These are phyloP conservation scores for Neohortaea acidophila DNA, from an alignment of 495 filamentous ascomycete species.

Conservation along the genomic window DNA sequence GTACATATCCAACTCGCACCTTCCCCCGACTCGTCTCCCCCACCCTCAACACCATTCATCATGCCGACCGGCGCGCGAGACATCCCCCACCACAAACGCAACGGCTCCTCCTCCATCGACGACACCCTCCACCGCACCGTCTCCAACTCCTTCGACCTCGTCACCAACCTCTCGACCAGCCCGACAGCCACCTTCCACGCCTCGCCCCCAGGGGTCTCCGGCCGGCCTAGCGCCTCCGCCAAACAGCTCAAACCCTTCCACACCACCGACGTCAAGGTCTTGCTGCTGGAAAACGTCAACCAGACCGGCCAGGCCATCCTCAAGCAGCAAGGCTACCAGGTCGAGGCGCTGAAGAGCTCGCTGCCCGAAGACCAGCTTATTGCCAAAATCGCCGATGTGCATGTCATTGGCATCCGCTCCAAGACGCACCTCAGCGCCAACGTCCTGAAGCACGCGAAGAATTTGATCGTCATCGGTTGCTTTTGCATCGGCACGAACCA, in stretches of 20 bases:
- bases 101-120: constrained; percentile 8
- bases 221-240: constrained; percentile 15
- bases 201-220: constrained; percentile 36
- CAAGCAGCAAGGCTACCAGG: constrained; percentile 78
- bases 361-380: constrained; percentile 87
- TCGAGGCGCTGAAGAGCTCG: constrained; percentile 78
- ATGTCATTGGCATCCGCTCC: constrained; percentile 95
- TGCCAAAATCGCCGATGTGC: constrained; percentile 89
- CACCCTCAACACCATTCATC: constrained; percentile 4
- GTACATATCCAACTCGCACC: too few relatives aligned
- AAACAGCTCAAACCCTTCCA: constrained; percentile 93
- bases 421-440: constrained; percentile 87
- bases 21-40: neutral
- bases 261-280: constrained; percentile 86
- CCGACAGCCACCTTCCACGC: constrained; percentile 53
- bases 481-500: constrained; percentile 99
- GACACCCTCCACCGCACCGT: constrained; percentile 22
- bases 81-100: constrained; percentile 23
- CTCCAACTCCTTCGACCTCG: constrained; percentile 35
- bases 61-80: constrained; percentile 31
- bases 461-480: constrained; percentile 89
- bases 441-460: constrained; percentile 77
- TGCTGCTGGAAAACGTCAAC: constrained; percentile 93
- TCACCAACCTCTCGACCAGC: constrained; percentile 37
- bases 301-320: constrained; percentile 74